Conservation (phyloP, 768 basidiomycete genomes). For the Tylopilus plumbeoviolaceoides region DNA sequence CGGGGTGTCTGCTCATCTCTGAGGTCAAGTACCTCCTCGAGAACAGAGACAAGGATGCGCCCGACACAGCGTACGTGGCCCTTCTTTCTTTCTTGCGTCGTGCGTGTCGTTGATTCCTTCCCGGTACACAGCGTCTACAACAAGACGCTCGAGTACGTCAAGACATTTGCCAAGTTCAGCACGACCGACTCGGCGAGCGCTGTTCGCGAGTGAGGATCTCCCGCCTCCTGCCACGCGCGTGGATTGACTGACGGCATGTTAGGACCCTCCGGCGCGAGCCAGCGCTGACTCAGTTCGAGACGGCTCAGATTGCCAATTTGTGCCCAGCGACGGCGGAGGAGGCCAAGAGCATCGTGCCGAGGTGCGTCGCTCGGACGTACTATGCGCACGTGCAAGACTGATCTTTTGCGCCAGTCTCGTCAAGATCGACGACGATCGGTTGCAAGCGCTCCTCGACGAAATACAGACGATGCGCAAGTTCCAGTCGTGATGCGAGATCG, state of each 20-base stretch:
- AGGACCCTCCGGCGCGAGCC: slow-evolving; percentile 79
- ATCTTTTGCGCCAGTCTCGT: slow-evolving; percentile 51
- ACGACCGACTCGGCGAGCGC: slow-evolving; percentile 80
- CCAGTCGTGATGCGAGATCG: no score
- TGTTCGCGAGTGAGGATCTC: slow-evolving; percentile 74
- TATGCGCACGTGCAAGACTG: no score
- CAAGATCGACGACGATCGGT: slow-evolving; percentile 82
- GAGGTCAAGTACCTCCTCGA: slow-evolving; percentile 90
- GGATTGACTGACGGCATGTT: background rate
- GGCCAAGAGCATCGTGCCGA: slow-evolving; percentile 87
- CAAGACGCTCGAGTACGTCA: slow-evolving; percentile 89
- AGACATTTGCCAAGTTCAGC: slow-evolving; percentile 87
- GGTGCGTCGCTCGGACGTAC: slow-evolving; percentile 39
- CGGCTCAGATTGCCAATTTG: slow-evolving; percentile 88
- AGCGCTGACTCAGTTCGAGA: slow-evolving; percentile 83
- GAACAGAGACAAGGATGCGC: slow-evolving; percentile 82
- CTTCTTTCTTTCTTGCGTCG: no score
- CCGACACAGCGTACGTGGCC: slow-evolving; percentile 70
- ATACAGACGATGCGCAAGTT: slow-evolving; percentile 73
- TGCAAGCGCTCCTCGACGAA: slow-evolving; percentile 80
- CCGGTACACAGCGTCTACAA: slow-evolving; percentile 74
- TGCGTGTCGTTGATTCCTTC: background rate
- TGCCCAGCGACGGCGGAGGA: slow-evolving; percentile 87
- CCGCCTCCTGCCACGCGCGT: background rate
- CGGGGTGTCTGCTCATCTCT: slow-evolving; percentile 85